These are phyloP conservation scores for Lotmaria passim DNA, from an alignment of 208 protist species.

Conservation along the genomic window DNA sequence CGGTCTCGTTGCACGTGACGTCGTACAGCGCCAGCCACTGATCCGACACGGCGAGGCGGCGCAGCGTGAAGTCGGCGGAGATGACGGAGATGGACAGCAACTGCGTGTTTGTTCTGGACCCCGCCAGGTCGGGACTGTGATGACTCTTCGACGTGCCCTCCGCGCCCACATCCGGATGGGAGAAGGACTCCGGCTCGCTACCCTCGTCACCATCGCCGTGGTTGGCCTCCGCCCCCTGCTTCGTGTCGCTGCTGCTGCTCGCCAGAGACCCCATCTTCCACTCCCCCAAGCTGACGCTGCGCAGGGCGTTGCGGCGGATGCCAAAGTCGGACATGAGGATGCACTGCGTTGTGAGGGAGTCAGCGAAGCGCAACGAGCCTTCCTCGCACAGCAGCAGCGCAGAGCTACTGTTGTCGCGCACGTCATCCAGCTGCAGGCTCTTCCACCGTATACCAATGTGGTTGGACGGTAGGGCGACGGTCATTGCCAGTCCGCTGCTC, in stretches of 20 bases:
- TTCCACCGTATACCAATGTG: conserved; percentile 55
- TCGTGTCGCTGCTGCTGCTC: conserved; percentile 8
- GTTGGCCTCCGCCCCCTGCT: not conserved
- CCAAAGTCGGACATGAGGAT: conserved; percentile 62
- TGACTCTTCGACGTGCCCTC: not conserved
- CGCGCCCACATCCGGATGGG: not conserved
- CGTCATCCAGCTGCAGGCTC: conserved; percentile 64
- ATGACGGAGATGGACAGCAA: conserved; percentile 57
- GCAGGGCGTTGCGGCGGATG: conserved; percentile 32
- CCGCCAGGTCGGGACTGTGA: not conserved
- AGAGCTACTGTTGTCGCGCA: conserved; percentile 44
- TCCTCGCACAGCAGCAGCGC: conserved; percentile 62
- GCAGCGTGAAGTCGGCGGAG: conserved; percentile 77
- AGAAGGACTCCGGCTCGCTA: not conserved
- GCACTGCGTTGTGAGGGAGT: conserved; percentile 57
- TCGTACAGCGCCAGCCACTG: conserved; percentile 88
- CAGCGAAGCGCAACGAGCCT: conserved; percentile 54
- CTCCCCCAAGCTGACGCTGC: conserved; percentile 25
- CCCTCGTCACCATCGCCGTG: not conserved
- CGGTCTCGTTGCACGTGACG: conserved; percentile 74
- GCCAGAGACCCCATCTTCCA: conserved; percentile 16
- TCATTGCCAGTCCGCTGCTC: conserved; percentile 25
- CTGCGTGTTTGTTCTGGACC: not conserved
- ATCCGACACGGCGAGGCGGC: conserved; percentile 82
- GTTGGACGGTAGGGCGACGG: conserved; percentile 27